These are phyloP conservation scores for Mucor velutinosus DNA, from an alignment of 371 early-diverging fungal species.

Conservation along the genomic window DNA sequence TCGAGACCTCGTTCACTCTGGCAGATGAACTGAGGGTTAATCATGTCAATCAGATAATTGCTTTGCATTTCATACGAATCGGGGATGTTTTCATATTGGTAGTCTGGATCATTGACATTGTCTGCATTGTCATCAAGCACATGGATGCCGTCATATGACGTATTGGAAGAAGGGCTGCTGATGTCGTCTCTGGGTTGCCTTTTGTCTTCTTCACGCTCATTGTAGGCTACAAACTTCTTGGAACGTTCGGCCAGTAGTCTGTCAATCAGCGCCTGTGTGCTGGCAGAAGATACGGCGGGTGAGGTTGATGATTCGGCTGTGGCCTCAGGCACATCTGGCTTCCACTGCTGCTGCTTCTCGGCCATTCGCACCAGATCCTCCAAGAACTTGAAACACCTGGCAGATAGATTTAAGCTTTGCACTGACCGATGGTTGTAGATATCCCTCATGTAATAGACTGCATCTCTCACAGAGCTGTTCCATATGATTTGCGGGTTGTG, in stretches of 20 bases:
- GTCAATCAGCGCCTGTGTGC: constrained; percentile 52
- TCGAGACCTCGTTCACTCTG: constrained; percentile 35
- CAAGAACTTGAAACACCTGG: constrained; percentile 31
- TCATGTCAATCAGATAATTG: constrained; percentile 53
- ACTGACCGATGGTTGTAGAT: constrained; percentile 15
- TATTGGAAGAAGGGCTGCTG: background rate
- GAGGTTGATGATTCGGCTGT: background rate
- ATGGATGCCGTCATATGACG: constrained; percentile 2
- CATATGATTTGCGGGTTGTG: constrained; percentile 39
- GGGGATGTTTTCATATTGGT: constrained; percentile 41
- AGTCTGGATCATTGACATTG: constrained; percentile 34
- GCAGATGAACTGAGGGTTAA: constrained; percentile 67
- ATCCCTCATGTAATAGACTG: constrained; percentile 20
- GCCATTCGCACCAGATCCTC: constrained; percentile 31
- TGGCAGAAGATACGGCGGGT: constrained; percentile 2
- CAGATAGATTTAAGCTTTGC: constrained; percentile 28
- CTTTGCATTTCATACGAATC: constrained; percentile 46
- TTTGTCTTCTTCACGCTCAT: constrained; percentile 41
- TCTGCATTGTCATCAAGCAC: constrained; percentile 3
- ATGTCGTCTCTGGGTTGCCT: background rate
- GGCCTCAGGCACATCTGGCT: constrained; percentile 9
- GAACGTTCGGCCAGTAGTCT: constrained; percentile 52
- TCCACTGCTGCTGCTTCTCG: constrained; percentile 28
- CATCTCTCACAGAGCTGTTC: constrained; percentile 35
- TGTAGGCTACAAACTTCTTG: constrained; percentile 47